Percentiles rank a stretch among this genome's conserved stretches.
These are phyloP conservation scores for Pseudozyma tsukubaensis DNA, from an alignment of 1,284 basidiomycete species.

Conservation along the genomic window DNA sequence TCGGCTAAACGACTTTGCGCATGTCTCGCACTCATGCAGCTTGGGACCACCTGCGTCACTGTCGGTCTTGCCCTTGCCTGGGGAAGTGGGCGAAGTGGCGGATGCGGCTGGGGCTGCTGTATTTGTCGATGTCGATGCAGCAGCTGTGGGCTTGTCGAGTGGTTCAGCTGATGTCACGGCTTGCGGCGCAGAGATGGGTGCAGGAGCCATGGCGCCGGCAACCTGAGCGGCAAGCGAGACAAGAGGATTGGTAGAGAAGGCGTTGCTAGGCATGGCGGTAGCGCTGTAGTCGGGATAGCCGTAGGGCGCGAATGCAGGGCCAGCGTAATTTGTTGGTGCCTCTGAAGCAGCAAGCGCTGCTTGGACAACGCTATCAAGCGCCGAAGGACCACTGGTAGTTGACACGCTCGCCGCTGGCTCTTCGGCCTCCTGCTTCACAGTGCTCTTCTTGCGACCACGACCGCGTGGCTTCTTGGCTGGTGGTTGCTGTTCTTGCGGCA, in stretches of 20 bases:
- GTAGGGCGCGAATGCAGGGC: constrained; percentile 37
- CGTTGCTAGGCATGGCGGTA: constrained; percentile 32
- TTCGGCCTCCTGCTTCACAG: constrained; percentile 19
- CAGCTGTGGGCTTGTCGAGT: constrained; percentile 12
- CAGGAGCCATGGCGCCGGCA: constrained; percentile 24
- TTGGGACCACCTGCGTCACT: constrained; percentile 68
- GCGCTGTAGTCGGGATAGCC: constrained; percentile 47
- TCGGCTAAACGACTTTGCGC: constrained; percentile 66
- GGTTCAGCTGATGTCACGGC: constrained; percentile 12
- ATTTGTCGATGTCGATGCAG: constrained; percentile 16
- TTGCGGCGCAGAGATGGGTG: constrained; percentile 14
- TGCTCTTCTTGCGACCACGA: constrained; percentile 43
- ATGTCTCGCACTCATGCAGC: constrained; percentile 65
- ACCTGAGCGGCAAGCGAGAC: constrained; percentile 47
- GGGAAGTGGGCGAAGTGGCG: constrained; percentile 34
- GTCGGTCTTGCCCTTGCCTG: constrained; percentile 53
- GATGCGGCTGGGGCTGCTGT: constrained; percentile 23
- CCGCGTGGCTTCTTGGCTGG: constrained; percentile 38
- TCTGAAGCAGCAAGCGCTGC: constrained; percentile 34
- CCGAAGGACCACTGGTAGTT: constrained; percentile 10
- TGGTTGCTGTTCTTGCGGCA: too few relatives aligned
- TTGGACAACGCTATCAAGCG: constrained; percentile 29
- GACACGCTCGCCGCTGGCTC: constrained; percentile 8
- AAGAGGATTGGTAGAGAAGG: constrained; percentile 43
- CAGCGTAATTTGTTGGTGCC: constrained; percentile 20